These are phyloP conservation scores for Houttuynia cordata DNA, from an alignment of 164 flowering plant genomes.

Conservation along the genomic window DNA sequence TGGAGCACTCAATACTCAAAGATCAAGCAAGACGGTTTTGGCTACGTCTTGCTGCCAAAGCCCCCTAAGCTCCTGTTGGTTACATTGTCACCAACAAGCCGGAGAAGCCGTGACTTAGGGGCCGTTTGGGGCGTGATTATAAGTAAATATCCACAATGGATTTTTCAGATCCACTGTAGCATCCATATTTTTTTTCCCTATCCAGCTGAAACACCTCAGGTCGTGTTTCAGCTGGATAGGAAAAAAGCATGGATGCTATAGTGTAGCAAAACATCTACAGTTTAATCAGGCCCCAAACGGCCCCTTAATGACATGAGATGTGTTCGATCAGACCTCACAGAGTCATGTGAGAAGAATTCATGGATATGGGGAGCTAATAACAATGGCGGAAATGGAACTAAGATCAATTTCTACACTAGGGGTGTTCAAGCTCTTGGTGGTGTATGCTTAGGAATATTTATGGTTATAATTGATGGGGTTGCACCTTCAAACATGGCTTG, in stretches of 20 bases:
- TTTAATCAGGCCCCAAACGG: too few relatives aligned
- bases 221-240: too few relatives aligned
- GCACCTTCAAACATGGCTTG: constrained; percentile 29
- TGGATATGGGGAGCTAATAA: constrained; percentile 42
- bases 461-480: constrained; percentile 14
- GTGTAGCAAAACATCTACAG: too few relatives aligned
- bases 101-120: constrained; percentile 54
- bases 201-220: too few relatives aligned
- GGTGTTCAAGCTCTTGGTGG: constrained; percentile 51
- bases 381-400: constrained; percentile 6
- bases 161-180: too few relatives aligned
- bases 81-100: constrained; percentile 41
- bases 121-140: too few relatives aligned
- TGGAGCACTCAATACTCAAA: constrained; percentile 48
- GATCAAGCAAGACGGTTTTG: constrained; percentile 40
- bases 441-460: constrained; percentile 47
- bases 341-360: constrained; percentile 25
- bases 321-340: constrained; percentile 59
- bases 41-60: constrained; percentile 59
- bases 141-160: too few relatives aligned
- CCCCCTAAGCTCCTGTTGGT: constrained; percentile 62
- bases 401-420: constrained; percentile 24
- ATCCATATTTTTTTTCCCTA: too few relatives aligned
- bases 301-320: constrained; percentile 49
- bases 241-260: too few relatives aligned